Base-by-base conservation (phyloP, 2,329 filamentous ascomycete species). In the Plenodomus biglobosus region DNA sequence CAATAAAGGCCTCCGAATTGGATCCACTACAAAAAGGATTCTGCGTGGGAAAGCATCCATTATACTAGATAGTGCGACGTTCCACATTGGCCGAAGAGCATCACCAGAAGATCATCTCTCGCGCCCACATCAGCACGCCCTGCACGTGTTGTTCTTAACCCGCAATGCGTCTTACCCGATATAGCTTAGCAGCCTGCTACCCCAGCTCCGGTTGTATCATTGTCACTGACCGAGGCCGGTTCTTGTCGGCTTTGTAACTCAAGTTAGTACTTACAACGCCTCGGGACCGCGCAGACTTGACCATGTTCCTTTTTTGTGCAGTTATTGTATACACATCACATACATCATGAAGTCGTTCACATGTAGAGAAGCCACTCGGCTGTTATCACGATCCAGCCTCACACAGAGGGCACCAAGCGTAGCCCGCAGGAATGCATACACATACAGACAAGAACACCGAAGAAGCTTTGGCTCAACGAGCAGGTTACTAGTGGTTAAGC, bases 401-500 rank as follows among this genome's bases (percentile, higher is more conserved):
- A 45, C 48, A 30, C 58, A 58, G 40, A 57, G 58, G 47, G 48
- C 53, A 18, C 53, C 64, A 58, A 64, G 65, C 44, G 55, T 58
- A 16, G 43, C 52, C n/a, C 56, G 53, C 21, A 58, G 58, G 45
- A 58, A 48, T 52, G 47, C 50, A 45, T 52, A 55, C 36, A 47
- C 55, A 32, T 59, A 52, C 45, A 50, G 50, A 53, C 61, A 59
- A 46, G 53, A 59, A n/a, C 61, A 66, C 32, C 53, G 52, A 41
- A 61, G 66, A 61, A 76, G 74, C 42, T 75, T 78, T 42, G 66
- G 69, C 50, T 59, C 52, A 18, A 71, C 73, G 16, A 48, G 55
- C 13, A 56, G 48, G 16, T 49, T 63, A 36, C 58, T 70, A 20
- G 82, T 80, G 1, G 79, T 94, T 39, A 92, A 92, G 74, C 89